Evolutionary conservation across 2,329 filamentous ascomycete genomes (phyloP).

Genomic region (Fusarium cyanostomum): DNA sequence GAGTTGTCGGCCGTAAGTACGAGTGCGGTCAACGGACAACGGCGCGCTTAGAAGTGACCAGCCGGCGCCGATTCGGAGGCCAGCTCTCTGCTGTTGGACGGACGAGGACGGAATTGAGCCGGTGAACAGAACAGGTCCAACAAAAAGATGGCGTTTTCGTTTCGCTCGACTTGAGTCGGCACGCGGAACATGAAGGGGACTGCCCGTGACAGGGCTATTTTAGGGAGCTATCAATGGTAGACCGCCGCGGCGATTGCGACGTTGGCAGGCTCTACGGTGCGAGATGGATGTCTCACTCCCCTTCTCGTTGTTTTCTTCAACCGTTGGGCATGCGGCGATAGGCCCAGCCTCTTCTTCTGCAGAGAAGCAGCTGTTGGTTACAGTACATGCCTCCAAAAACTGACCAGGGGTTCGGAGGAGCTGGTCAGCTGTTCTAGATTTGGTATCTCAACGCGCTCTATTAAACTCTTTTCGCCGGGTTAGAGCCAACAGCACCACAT

Average conservation of each 20-base stretch:
- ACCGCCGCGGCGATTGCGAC: slow-evolving; percentile 15
- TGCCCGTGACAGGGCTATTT: slow-evolving; percentile 13
- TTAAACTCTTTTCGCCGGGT: neutral
- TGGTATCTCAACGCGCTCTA: neutral
- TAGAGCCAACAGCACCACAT: slow-evolving; percentile 10
- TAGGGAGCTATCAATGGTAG: slow-evolving; percentile 25
- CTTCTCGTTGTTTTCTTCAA: slow-evolving; percentile 13
- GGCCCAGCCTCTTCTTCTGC: slow-evolving; percentile 20
- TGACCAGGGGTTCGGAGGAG: neutral
- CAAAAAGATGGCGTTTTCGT: neutral
- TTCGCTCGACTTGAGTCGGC: neutral
- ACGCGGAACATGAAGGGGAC: neutral
- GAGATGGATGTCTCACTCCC: slow-evolving; percentile 15
- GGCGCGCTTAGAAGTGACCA: slow-evolving; percentile 13
- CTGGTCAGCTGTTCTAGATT: neutral
- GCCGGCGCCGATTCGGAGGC: neutral
- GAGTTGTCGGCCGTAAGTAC: slow-evolving; percentile 21
- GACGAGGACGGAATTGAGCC: neutral
- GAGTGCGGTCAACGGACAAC: slow-evolving; percentile 9
- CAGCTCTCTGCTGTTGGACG: too few relatives aligned
- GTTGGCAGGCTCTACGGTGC: slow-evolving; percentile 11
- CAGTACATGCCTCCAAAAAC: neutral
- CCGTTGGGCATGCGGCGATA: slow-evolving; percentile 28
- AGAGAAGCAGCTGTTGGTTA: slow-evolving; percentile 7
- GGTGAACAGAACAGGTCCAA: slow-evolving; percentile 10